Base-by-base conservation (phyloP, 2,329 filamentous ascomycete species). In the Sporothrix luriei region DNA sequence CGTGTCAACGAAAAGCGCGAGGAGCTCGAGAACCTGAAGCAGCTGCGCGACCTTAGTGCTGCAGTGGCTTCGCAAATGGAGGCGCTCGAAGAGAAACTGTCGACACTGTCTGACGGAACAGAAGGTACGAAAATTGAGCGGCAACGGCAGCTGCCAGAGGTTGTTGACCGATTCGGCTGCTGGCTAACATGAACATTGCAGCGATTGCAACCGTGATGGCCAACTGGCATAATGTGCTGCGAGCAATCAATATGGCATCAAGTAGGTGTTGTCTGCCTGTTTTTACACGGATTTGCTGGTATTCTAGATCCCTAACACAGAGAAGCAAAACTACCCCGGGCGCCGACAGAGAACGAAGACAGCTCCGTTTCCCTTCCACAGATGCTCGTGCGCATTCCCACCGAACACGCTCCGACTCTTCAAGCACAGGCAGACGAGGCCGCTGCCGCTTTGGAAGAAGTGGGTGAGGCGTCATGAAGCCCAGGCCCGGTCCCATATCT, bases 171-270 rank as follows among this genome's bases (percentile, higher is more conserved):
- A 19, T 19, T 19, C 7, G n/a, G 24, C 16, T 10, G 2, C 4
- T 26, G 19, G 75, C 71, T 69, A 52, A 71, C 69, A 66, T 49
- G 74, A 72, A 29, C 65, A 61, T 26, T 68, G 68, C 77, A 93
- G 91, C 91, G 71, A 92, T 96, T 75, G 92, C 92, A 51, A 86
- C 90, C n/a, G 92, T 96, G 26, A 83, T 96, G 77, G 87, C 90
- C 68, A 96, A 95, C 78, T 96, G 92, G 92, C 90, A 94, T 78
- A 94, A 92, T 75, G 92, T 96, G 73, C 84, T 96, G 71, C 85
- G 90, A 73, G 91, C 91, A 54, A 94, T 96, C 76, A 91, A 91
- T 76, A 94, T 95, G 91, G 92, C 92, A 72, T 94, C 91, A 71
- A 85, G 91, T 94, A 84, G 76, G 88, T 81, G 19, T 6, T 26